A percentile compares a stretch with the other conserved stretches of the same genome.
Conservation (phyloP, 2,329 filamentous ascomycete species). For the Cadophora luteo-olivacea region DNA sequence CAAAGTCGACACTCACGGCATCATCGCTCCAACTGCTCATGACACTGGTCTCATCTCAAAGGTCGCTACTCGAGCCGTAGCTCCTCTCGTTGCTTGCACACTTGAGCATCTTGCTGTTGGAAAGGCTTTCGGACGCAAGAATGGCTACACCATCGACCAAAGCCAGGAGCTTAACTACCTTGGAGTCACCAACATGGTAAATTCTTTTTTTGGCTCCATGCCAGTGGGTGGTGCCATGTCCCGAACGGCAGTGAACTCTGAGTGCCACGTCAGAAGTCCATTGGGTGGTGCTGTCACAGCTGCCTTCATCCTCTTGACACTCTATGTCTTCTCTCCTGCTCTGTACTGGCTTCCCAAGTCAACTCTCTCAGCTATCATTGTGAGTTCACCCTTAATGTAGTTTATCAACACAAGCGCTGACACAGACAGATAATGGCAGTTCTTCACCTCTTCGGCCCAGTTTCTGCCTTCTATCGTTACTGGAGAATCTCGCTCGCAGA, state of each 20-base stretch:
- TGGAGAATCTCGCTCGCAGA: slow-evolving; percentile 64
- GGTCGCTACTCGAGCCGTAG: slow-evolving; percentile 60
- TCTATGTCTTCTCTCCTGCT: slow-evolving; percentile 65
- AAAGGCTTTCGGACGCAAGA: slow-evolving; percentile 66
- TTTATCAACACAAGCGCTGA: too few species aligned
- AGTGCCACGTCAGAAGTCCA: slow-evolving; percentile 67
- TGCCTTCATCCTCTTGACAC: slow-evolving; percentile 65
- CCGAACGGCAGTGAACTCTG: slow-evolving; percentile 70
- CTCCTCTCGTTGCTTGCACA: slow-evolving; percentile 38
- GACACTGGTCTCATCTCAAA: slow-evolving; percentile 56
- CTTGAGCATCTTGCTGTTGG: slow-evolving; percentile 71
- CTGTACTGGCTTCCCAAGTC: slow-evolving; percentile 73
- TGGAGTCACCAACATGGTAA: slow-evolving; percentile 67
- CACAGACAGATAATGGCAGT: slow-evolving; percentile 61
- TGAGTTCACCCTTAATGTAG: slow-evolving; percentile 14
- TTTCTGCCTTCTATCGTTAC: slow-evolving; percentile 59
- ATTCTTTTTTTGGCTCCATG: slow-evolving; percentile 70
- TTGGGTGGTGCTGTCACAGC: slow-evolving; percentile 66
- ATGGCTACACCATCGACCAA: slow-evolving; percentile 67
- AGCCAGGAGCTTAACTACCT: slow-evolving; percentile 71
- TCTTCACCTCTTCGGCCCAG: slow-evolving; percentile 64
- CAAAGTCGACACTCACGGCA: slow-evolving; percentile 62
- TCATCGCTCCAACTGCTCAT: slow-evolving; percentile 57
- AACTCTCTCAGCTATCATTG: slow-evolving; percentile 67
- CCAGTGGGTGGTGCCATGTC: slow-evolving; percentile 71